phyloP scores from a whole-genome alignment of 306 rosid genomes.

The Begonia masoniana region DNA sequence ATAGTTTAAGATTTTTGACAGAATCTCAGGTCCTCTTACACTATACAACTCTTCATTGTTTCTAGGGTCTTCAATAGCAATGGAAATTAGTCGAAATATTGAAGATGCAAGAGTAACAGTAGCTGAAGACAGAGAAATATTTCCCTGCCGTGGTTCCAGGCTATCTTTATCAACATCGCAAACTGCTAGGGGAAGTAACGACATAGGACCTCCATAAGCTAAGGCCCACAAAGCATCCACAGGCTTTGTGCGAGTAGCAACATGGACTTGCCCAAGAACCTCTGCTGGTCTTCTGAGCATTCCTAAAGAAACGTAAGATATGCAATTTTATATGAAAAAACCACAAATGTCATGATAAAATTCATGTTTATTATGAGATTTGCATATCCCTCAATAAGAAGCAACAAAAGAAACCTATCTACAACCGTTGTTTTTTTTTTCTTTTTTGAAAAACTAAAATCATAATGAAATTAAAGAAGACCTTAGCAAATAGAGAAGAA shows the following conservation, averaged over 20 bases:
- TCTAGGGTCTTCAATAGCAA: conserved; percentile 61
- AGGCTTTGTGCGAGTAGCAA: conserved; percentile 75
- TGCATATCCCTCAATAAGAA: no score
- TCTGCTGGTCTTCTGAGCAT: conserved; percentile 86
- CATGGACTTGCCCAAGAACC: conserved; percentile 96
- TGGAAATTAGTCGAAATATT: conserved; percentile 66
- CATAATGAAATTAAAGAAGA: no score
- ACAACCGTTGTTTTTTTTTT: no score
- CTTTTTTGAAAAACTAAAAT: no score
- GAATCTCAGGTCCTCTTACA: conserved; percentile 87
- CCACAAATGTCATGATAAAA: no score
- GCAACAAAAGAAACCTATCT: no score
- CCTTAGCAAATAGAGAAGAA: no score
- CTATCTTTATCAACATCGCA: conserved; percentile 51
- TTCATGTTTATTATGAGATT: no score
- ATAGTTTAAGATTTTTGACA: conserved; percentile 79
- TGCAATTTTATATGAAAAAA: no score
- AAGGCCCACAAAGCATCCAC: conserved; percentile 90
- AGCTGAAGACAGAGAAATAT: conserved; percentile 47
- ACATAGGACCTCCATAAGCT: conserved; percentile 89
- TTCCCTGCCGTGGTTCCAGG: conserved; percentile 65
- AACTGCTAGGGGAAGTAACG: conserved; percentile 86
- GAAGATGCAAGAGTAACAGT: conserved; percentile 77
- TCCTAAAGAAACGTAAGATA: conserved; percentile 37
- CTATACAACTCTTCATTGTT: conserved; percentile 82